phyloP scores from a whole-genome alignment of 2,329 filamentous ascomycete genomes.

The Fusarium sp. region DNA sequence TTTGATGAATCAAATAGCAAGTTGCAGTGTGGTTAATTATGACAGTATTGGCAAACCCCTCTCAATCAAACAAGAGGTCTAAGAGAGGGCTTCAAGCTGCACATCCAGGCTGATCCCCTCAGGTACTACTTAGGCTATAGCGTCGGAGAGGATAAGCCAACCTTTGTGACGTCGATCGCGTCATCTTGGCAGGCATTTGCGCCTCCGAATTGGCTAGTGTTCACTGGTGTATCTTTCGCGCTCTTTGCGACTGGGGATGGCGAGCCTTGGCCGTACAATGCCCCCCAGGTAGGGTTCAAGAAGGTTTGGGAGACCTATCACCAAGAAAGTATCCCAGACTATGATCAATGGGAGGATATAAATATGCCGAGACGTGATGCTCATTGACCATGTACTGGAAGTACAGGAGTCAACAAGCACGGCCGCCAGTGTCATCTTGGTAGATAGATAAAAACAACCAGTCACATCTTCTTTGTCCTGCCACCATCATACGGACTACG shows the following conservation, averaged over 20 bases:
- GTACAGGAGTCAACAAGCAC: too few relatives aligned
- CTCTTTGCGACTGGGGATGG: neutral
- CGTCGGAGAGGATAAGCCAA: neutral
- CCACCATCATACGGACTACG: too few relatives aligned
- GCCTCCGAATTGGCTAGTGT: neutral
- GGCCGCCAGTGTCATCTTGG: too few relatives aligned
- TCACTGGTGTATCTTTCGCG: neutral
- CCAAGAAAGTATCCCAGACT: neutral
- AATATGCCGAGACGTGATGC: too few relatives aligned
- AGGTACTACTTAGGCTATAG: neutral
- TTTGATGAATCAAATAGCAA: neutral
- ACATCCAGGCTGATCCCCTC: neutral
- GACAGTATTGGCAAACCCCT: neutral
- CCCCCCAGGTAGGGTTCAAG: neutral
- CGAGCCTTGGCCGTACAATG: neutral
- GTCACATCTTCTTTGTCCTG: too few relatives aligned
- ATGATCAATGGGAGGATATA: neutral
- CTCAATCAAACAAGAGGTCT: neutral
- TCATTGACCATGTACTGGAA: too few relatives aligned
- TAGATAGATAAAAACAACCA: too few relatives aligned
- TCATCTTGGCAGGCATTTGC: conserved; percentile 4
- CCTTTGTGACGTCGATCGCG: neutral
- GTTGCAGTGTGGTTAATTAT: neutral
- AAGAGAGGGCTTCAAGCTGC: neutral
- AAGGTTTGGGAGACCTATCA: neutral